These are phyloP conservation scores for Fusarium redolens DNA, from an alignment of 2,329 filamentous ascomycete species.

Conservation along the genomic window DNA sequence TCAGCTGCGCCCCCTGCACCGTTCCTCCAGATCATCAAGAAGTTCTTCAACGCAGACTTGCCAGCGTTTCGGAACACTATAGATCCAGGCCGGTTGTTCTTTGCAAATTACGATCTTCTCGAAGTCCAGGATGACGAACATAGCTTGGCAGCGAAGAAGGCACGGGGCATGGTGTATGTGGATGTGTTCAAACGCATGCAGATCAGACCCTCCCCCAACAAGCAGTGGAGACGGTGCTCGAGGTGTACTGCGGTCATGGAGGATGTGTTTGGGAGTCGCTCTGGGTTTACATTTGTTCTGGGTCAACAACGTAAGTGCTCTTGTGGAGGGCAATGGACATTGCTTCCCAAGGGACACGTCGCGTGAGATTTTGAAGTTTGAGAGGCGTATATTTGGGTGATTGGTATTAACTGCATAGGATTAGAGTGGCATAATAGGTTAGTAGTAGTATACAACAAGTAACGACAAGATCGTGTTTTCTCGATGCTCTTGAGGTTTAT, in stretches of 20 bases:
- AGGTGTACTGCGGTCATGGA: constrained; percentile 75
- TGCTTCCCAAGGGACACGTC: constrained; percentile 53
- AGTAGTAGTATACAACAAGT: background rate
- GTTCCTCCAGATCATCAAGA: constrained; percentile 70
- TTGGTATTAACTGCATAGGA: background rate
- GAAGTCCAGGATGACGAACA: constrained; percentile 70
- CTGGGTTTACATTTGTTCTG: constrained; percentile 65
- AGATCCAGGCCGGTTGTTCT: constrained; percentile 76
- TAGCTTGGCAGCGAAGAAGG: constrained; percentile 56
- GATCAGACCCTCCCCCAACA: constrained; percentile 50
- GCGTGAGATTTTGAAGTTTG: constrained; percentile 9
- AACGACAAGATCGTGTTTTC: background rate
- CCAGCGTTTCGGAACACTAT: constrained; percentile 67
- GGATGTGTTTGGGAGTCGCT: constrained; percentile 61
- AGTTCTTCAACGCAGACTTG: constrained; percentile 71
- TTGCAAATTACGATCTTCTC: constrained; percentile 77
- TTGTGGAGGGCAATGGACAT: constrained; percentile 65
- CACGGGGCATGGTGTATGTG: constrained; percentile 54
- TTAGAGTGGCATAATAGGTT: background rate
- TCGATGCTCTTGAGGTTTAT: background rate
- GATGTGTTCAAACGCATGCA: constrained; percentile 71
- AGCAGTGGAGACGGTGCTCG: constrained; percentile 56
- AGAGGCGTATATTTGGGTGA: constrained; percentile 1
- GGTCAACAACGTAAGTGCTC: constrained; percentile 66
- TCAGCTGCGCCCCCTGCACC: constrained; percentile 57